A percentile compares a stretch with the other conserved stretches of the same genome.
These are phyloP conservation scores for Spathaspora gorwiae DNA, from an alignment of 805 yeast species.

Conservation along the genomic window DNA sequence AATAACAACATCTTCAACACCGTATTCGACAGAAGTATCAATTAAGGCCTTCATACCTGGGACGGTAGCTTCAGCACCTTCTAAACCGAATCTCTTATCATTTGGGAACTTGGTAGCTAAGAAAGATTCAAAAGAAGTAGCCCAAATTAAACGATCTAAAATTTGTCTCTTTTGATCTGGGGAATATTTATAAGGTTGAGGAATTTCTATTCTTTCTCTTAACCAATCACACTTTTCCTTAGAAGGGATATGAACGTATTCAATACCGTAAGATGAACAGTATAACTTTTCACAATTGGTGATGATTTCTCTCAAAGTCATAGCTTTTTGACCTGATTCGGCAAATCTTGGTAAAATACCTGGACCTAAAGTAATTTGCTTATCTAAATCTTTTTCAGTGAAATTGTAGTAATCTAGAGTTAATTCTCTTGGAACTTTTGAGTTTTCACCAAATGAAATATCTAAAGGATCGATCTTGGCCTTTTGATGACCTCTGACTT, in stretches of 20 bases:
- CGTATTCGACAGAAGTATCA: constrained; percentile 87
- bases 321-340: constrained; percentile 52
- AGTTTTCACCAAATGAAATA: constrained; percentile 74
- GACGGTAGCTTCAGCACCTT: constrained; percentile 95
- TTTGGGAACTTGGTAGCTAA: constrained; percentile 94
- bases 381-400: constrained; percentile 78
- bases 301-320: constrained; percentile 77
- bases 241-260: constrained; percentile 94
- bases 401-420: constrained; percentile 91
- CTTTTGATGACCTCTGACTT: constrained; percentile 96
- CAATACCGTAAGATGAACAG: constrained; percentile 87
- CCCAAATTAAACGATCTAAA: constrained; percentile 94
- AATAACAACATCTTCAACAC: constrained; percentile 92
- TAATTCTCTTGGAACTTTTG: constrained; percentile 69
- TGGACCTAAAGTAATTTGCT: constrained; percentile 87
- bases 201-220: constrained; percentile 93
- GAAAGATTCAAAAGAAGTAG: constrained; percentile 89
- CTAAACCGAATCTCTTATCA: constrained; percentile 97
- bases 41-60: constrained; percentile 96
- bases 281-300: constrained; percentile 75
- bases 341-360: constrained; percentile 95
- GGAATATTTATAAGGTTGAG: constrained; percentile 75
- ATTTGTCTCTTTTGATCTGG: constrained; percentile 93
- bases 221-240: constrained; percentile 97
- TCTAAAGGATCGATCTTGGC: constrained; percentile 96